Evolutionary conservation across 2,329 filamentous ascomycete species (phyloP), one percentile per base, ranked within the genome.

Genomic region (Scedosporium dehoogii): DNA sequence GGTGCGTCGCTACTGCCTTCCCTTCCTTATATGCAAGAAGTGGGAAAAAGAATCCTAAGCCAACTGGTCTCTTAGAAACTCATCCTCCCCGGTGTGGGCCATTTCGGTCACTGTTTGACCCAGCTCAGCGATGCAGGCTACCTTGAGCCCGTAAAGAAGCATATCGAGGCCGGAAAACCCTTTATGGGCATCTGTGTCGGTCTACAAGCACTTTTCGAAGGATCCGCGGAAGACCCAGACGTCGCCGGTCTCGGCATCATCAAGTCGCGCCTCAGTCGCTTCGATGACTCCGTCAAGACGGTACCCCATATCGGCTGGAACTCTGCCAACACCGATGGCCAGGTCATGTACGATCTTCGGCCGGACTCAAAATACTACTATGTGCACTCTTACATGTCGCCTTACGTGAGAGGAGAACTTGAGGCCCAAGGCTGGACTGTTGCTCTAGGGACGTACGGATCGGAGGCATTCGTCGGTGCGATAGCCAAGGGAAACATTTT

Each of bases 271-370:
- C 82, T 99, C 66, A 81, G 85, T 71, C 87, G 87, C 64, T 99
- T 99, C 76, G 79, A 91, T 71, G 85, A 90, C 72, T 73, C 75
- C 38, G 78, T 84, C 69, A 97, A 97, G 77, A 87, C 92, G 44
- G 96, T 99, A n/a, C 94, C 94, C 46, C 96, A 99, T 76, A 99
- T 99, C 73, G 94, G 94, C 62, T 99, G 94, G 94, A 99, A 99
- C 76, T 92, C 87, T 68, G 94, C 96, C 55, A 87, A 87, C 69
- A 85, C 87, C 1, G 76, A 69, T 64, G 77, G 73, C 64, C 75
- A 71, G 63, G 73, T 72, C 67, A 83, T 97, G 63, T 97, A 93
- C 73, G 92, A 89, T 63, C 77, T 99, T 61, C 80, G 84, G 29
- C 87, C 90, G 0, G 81, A 82, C 61, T 96, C 90, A 71, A 99